Percentiles rank a stretch among this genome's conserved stretches.
Conservation (phyloP, 495 filamentous ascomycete genomes). For the Xeromyces bisporus region DNA sequence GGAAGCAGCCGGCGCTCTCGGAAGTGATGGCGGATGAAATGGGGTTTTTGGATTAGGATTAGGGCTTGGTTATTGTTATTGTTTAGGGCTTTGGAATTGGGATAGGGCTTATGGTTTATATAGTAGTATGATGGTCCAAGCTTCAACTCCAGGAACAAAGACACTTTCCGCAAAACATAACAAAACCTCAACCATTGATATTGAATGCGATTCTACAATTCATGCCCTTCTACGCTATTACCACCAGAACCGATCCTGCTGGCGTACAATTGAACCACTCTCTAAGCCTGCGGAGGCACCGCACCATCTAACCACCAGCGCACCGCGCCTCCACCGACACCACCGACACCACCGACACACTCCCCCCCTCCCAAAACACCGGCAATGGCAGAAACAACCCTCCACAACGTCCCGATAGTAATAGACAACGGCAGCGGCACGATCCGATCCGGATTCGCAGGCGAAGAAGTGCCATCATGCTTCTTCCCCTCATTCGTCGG, state of each 20-base stretch:
- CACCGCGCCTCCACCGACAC: conserved; percentile 6
- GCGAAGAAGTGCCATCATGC: conserved; percentile 87
- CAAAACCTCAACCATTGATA: too few relatives aligned
- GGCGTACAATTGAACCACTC: too few relatives aligned
- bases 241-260: too few relatives aligned
- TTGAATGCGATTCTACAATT: too few relatives aligned
- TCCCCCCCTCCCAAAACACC: too few relatives aligned
- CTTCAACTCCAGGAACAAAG: too few relatives aligned
- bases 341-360: conserved; percentile 7
- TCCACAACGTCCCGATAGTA: conserved; percentile 94
- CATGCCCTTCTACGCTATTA: too few relatives aligned
- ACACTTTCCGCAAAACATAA: too few relatives aligned
- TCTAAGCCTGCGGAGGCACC: conserved; percentile 1
- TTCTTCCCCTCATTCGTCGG: conserved; percentile 98
- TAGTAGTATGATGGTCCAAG: too few relatives aligned
- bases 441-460: conserved; percentile 91
- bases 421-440: conserved; percentile 98
- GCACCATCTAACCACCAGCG: conserved; percentile 3
- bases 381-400: conserved; percentile 59
- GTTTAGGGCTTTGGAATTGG: too few relatives aligned
- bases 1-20: conserved; percentile 20
- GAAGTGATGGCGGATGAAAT: conserved; percentile 40
- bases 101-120: too few relatives aligned
- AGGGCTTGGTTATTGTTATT: too few relatives aligned
- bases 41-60: conserved; percentile 41